Base-by-base conservation (phyloP, 441 rosid genomes). In the Syzygium syzygioides region DNA sequence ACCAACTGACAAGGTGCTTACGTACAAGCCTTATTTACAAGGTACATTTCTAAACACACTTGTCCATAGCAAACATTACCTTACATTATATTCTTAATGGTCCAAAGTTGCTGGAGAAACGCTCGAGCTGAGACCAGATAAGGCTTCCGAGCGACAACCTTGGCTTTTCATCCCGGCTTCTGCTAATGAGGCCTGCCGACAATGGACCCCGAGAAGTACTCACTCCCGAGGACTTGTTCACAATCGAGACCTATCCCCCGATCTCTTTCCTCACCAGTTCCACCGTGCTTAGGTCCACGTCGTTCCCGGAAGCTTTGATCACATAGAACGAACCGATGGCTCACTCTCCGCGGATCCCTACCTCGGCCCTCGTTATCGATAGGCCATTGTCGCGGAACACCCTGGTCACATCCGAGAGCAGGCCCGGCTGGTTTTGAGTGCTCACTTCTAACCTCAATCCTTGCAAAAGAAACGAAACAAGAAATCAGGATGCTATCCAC, bases 71-170 rank as follows among this genome's bases (percentile, higher is more conserved):
- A n/a, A n/a, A n/a, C n/a, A n/a, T n/a, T n/a, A n/a, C n/a, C 83
- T 37, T 18, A 12, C 52, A 20, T 94, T 90, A 94, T 50, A 91
- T 89, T 87, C 90, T 88, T 28, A 94, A 93, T 30, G 95, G 93
- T n/a, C 96, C 86, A 55, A 96, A 93, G 86, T 92, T 94, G 83
- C 91, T 88, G 1, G 98, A 96, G 66, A 96, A 89, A 48, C 95
- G 91, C 90, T 94, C 99, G 8, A 96, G 91, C 41, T 91, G 95
- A 28, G 99, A 94, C 99, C 98, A 95, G 34, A 97, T 57, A 76
- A 96, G 59, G 91, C 92, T 94, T 59, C 98, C 98, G 66, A 96
- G 76, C 14, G 98, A 96, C 68, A 92, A 87, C 87, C 87, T 92
- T 6, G 94, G 94, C 91, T 90, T 92, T 15, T 93, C 94, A 15